Evolutionary conservation across 2,329 filamentous ascomycete genomes (phyloP).

Genomic region (Hawksworthiomyces lignivorus): DNA sequence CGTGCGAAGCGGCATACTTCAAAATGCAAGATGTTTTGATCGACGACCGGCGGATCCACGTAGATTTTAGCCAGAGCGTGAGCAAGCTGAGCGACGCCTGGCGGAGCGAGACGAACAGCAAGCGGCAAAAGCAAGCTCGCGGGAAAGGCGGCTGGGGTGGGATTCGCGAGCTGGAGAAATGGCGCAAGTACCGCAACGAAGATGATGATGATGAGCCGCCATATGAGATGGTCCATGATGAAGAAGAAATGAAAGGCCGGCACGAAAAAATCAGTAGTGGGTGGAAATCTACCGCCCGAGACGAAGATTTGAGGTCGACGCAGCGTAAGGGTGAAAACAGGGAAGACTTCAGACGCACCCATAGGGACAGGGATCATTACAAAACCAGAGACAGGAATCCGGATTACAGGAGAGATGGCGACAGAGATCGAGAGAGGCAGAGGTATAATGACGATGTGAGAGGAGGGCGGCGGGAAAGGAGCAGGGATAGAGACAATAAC

Average conservation of each 20-base stretch:
- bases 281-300: too few species aligned
- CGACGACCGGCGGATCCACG: slow-evolving; percentile 94
- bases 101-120: slow-evolving; percentile 77
- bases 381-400: background rate
- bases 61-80: slow-evolving; percentile 96
- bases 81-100: slow-evolving; percentile 81
- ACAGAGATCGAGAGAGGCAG: slow-evolving; percentile 13
- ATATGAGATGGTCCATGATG: slow-evolving; percentile 78
- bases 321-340: too few species aligned
- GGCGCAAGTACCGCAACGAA: slow-evolving; percentile 76
- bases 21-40: slow-evolving; percentile 99
- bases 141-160: slow-evolving; percentile 76
- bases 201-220: slow-evolving; percentile 34
- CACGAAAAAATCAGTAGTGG: too few species aligned
- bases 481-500: slow-evolving; percentile 23
- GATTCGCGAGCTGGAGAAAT: slow-evolving; percentile 79
- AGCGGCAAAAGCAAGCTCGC: slow-evolving; percentile 50
- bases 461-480: too few species aligned
- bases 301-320: too few species aligned
- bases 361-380: background rate
- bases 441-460: too few species aligned
- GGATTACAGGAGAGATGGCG: slow-evolving; percentile 19
- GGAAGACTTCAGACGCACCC: too few species aligned
- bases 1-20: slow-evolving; percentile 92
- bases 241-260: slow-evolving; percentile 54